phyloP scores from a whole-genome alignment of 148 eudicot species.

The Nepenthes gracilis region DNA sequence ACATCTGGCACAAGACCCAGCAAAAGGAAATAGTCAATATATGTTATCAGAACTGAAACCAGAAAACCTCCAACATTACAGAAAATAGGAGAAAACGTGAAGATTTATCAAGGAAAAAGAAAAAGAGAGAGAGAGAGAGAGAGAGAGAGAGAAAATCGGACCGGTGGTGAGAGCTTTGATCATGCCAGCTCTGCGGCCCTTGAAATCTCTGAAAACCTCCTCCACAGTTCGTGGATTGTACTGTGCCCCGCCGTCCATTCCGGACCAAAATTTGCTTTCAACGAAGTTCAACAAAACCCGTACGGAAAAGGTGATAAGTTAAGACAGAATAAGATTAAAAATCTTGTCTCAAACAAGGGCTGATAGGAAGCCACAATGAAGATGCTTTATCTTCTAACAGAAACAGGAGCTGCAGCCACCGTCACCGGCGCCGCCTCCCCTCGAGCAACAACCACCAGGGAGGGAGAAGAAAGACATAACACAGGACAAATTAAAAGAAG shows the following conservation, averaged over 20 bases:
- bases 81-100: neutral
- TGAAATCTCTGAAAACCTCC: constrained; percentile 28
- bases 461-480: too few relatives aligned
- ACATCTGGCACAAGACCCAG: constrained; percentile 1
- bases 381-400: too few relatives aligned
- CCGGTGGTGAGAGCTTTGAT: constrained; percentile 24
- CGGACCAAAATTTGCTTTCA: neutral
- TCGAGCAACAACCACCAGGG: too few relatives aligned
- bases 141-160: neutral
- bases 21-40: neutral
- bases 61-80: neutral
- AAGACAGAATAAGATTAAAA: too few relatives aligned
- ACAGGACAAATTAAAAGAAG: too few relatives aligned
- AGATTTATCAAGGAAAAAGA: neutral
- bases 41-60: neutral
- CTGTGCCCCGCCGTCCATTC: constrained; percentile 13
- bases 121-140: neutral
- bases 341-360: too few relatives aligned
- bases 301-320: too few relatives aligned
- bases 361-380: too few relatives aligned
- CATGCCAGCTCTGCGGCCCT: constrained; percentile 29
- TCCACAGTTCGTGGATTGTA: constrained; percentile 29
- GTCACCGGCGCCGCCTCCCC: too few relatives aligned
- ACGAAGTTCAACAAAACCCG: too few relatives aligned
- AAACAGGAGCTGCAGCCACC: too few relatives aligned